Evolutionary conservation across 1,139 yeast species (phyloP).

Genomic region (Kurtzmaniella quercitrusa): DNA sequence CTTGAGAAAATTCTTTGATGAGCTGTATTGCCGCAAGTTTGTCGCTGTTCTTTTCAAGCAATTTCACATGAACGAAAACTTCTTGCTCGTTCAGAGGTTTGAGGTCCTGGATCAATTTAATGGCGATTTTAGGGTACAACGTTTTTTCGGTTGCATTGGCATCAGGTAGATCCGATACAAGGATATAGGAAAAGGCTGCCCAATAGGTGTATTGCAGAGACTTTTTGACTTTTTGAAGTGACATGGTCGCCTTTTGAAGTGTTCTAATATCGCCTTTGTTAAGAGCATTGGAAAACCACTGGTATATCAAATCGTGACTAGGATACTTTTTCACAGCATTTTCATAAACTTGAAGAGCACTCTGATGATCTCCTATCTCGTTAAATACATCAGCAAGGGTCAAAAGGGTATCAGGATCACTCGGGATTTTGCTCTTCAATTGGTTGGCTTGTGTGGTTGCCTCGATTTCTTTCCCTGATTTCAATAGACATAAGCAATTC

Average conservation of each 20-base stretch:
- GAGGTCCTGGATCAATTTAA: slow-evolving; percentile 44
- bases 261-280: slow-evolving; percentile 32
- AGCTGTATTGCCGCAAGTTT: slow-evolving; percentile 24
- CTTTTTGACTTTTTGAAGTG: slow-evolving; percentile 25
- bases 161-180: slow-evolving; percentile 18
- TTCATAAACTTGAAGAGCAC: slow-evolving; percentile 47
- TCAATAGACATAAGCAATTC: slow-evolving; percentile 38
- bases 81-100: slow-evolving; percentile 56
- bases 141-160: slow-evolving; percentile 19
- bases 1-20: slow-evolving; percentile 27
- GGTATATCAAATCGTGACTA: slow-evolving; percentile 34
- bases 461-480: slow-evolving; percentile 39
- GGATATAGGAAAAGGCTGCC: slow-evolving; percentile 44
- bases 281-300: slow-evolving; percentile 47
- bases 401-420: slow-evolving; percentile 51
- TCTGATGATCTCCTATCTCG: slow-evolving; percentile 28
- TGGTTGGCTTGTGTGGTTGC: slow-evolving; percentile 40
- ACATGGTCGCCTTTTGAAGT: slow-evolving; percentile 45
- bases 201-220: slow-evolving; percentile 35
- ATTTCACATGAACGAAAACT: slow-evolving; percentile 47
- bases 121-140: slow-evolving; percentile 55
- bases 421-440: slow-evolving; percentile 46
- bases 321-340: slow-evolving; percentile 54
- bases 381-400: slow-evolving; percentile 38
- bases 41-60: slow-evolving; percentile 33